Evolutionary conservation across 2,329 filamentous ascomycete species (phyloP), one percentile per base, ranked within the genome.

Genomic region (Fusarium armeniacum): DNA sequence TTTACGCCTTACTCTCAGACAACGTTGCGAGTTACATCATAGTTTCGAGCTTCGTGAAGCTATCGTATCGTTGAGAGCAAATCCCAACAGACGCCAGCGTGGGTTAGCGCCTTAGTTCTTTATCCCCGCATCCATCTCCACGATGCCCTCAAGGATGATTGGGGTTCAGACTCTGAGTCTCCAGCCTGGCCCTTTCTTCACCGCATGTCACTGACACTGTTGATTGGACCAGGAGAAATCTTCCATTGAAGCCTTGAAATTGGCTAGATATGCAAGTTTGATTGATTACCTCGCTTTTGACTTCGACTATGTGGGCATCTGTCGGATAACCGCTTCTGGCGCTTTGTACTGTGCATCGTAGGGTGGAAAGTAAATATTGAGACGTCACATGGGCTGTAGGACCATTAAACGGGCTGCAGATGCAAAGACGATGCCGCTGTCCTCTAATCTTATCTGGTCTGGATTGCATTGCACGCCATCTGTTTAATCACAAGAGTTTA

Each of bases 111-210:
- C 24, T 62, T 71, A 51, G 44, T 40, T 46, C 57, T 61, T 66
- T 18, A 43, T 69, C 73, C 72, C 73, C 73, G 69, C 73, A 73
- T 58, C 71, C 69, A 64, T 55, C 64, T 69, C 69, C 72, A 73
- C 60, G 72, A 71, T 68, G 49, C 51, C 58, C 28, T 64, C 53
- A 43, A 63, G 63, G 32, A 36, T 72, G 61, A 69, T 72, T 73
- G 72, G 72, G 59, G 61, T 26, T 40, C 49, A 40, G 24, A 16
- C 2, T 51, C 49, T 40, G n/a, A 9, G 28, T 43, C 62, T 63
- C 58, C 30, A 51, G 20, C 58, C 67, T 62, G 51, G 51, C 52
- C 53, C 38, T 41, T 30, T 66, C 66, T 55, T 75, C 72, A 74
- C 72, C 72, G 72, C 67, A 74, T 74, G 60, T 75, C 72, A 65